phyloP scores from a whole-genome alignment of 176 grass and related monocot species.

The maize (Zea mays) region Zm-B73-REFERENCE-NAM-5.0 NC_050104.1:136448501-136449000 shows the following conservation, averaged over 20 bases:
- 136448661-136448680: constrained; percentile 43
- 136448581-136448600: not conserved
- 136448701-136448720: not conserved
- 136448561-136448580: not conserved
- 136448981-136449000: constrained; percentile 34
- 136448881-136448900: not conserved
- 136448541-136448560: not conserved
- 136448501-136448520: not conserved
- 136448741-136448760: not conserved
- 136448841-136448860: not conserved
- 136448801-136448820: not conserved
- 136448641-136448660: constrained; percentile 46
- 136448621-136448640: constrained; percentile 44
- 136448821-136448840: not conserved
- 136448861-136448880: not conserved
- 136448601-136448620: constrained; percentile 46
- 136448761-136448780: not conserved
- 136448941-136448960: not conserved
- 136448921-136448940: not conserved
- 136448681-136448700: not conserved
- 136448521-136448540: not conserved
- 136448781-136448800: not conserved
- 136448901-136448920: not conserved
- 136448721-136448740: not conserved
- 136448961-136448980: not conserved